These are phyloP conservation scores for Naganishia vaughanmartiniae DNA, from an alignment of 768 basidiomycete species.

Conservation along the genomic window DNA sequence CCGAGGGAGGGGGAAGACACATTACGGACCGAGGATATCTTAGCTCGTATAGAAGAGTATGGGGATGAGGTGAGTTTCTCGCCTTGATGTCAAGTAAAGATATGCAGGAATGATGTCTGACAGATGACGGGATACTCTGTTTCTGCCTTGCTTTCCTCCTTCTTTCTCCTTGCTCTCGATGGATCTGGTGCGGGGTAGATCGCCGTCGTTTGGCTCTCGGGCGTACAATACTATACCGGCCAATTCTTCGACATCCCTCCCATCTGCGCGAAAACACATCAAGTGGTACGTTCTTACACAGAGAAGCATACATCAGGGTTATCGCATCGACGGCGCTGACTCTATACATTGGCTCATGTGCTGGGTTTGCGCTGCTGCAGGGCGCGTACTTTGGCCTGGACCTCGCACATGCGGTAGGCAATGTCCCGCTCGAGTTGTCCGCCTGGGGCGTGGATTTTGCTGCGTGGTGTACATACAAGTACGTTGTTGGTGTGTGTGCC, in stretches of 20 bases:
- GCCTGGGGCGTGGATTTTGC: constrained; percentile 97
- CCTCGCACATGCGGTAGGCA: constrained; percentile 91
- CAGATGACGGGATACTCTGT: too few species aligned
- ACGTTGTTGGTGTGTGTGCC: constrained; percentile 25
- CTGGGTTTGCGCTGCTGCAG: constrained; percentile 53
- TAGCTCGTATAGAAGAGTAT: constrained; percentile 65
- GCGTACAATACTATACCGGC: constrained; percentile 96
- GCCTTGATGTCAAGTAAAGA: background rate
- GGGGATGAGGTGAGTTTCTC: constrained; percentile 43
- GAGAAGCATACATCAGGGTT: too few species aligned
- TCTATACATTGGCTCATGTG: too few species aligned
- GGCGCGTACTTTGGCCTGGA: constrained; percentile 95
- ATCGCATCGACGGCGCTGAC: too few species aligned
- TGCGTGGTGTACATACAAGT: constrained; percentile 94
- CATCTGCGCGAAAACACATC: constrained; percentile 79
- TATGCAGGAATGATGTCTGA: too few species aligned
- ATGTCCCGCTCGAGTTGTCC: constrained; percentile 82
- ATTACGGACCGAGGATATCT: constrained; percentile 84
- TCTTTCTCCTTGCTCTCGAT: too few species aligned
- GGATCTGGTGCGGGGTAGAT: constrained; percentile 53
- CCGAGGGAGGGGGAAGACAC: constrained; percentile 81
- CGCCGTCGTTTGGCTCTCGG: constrained; percentile 86
- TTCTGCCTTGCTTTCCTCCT: too few species aligned
- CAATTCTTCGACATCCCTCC: constrained; percentile 85
- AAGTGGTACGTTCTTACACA: constrained; percentile 61